Percentiles rank a stretch among this genome's conserved stretches.
Conservation (phyloP, 495 filamentous ascomycete genomes). For the Monascus purpureus region DNA sequence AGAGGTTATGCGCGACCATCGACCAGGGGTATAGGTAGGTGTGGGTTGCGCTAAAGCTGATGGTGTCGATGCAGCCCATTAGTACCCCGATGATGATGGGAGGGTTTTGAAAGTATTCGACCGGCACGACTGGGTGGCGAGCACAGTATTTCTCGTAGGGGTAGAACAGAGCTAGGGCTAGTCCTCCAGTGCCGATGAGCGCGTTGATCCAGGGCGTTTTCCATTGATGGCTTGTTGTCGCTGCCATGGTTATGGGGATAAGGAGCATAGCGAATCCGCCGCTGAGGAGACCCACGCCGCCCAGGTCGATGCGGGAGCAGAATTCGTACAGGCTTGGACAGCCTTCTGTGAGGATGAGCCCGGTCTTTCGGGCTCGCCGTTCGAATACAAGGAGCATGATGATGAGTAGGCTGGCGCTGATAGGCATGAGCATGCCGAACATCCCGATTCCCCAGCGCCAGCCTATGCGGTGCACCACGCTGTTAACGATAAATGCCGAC, state of each 20-base stretch:
- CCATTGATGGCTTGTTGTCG: slow-evolving; percentile 23
- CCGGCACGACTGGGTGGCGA: slow-evolving; percentile 28
- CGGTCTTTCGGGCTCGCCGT: slow-evolving; percentile 17
- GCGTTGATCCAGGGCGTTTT: slow-evolving; percentile 28
- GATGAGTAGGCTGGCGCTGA: slow-evolving; percentile 32
- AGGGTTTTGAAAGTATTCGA: slow-evolving; percentile 25
- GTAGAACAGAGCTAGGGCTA: slow-evolving; percentile 20
- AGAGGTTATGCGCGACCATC: slow-evolving; percentile 26
- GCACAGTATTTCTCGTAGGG: slow-evolving; percentile 31
- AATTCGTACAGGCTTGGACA: slow-evolving; percentile 22
- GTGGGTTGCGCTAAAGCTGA: slow-evolving; percentile 27
- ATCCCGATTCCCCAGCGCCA: slow-evolving; percentile 40
- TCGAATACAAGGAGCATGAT: slow-evolving; percentile 31
- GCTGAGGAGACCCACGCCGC: slow-evolving; percentile 26
- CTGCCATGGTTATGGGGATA: slow-evolving; percentile 27
- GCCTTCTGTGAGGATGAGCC: slow-evolving; percentile 16
- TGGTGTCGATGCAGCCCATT: slow-evolving; percentile 23
- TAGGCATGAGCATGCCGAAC: slow-evolving; percentile 34
- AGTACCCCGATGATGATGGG: slow-evolving; percentile 24
- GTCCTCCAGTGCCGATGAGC: slow-evolving; percentile 24
- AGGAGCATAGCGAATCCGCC: slow-evolving; percentile 21
- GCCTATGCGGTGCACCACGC: slow-evolving; percentile 29
- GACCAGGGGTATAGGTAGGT: slow-evolving; percentile 35
- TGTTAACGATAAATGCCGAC: slow-evolving; percentile 28
- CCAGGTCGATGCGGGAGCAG: slow-evolving; percentile 32